These are phyloP conservation scores for Geotrichum carabidarum DNA, from an alignment of 1,139 yeast genomes.

Conservation along the genomic window DNA sequence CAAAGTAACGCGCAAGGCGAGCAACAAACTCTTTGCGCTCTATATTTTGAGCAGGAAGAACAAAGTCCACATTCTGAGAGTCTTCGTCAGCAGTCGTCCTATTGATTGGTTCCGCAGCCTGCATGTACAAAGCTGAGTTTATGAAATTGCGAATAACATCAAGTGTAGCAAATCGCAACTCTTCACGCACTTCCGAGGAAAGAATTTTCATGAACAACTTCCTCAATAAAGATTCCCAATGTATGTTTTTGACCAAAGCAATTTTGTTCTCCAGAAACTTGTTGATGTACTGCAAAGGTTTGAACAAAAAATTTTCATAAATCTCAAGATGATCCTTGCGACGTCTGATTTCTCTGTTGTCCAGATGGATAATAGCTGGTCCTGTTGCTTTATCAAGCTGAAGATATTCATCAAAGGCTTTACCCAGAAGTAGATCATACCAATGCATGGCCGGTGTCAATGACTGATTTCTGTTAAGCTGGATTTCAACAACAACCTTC, in stretches of 20 bases:
- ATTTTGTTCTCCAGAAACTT: background rate
- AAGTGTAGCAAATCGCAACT: background rate
- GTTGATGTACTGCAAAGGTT: slow-evolving; percentile 1
- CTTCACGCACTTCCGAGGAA: background rate
- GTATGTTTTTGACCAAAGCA: slow-evolving; percentile 9
- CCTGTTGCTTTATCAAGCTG: slow-evolving; percentile 6
- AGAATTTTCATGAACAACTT: slow-evolving; percentile 9
- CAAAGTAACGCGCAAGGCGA: slow-evolving; percentile 2
- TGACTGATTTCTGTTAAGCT: slow-evolving; percentile 10
- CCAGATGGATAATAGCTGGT: background rate
- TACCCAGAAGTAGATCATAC: slow-evolving; percentile 15
- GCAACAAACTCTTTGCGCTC: background rate
- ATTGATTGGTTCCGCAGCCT: background rate
- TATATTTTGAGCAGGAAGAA: background rate
- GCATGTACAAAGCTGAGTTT: slow-evolving; percentile 5
- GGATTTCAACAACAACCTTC: slow-evolving; percentile 13
- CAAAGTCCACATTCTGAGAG: slow-evolving; percentile 14
- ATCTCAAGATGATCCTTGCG: slow-evolving; percentile 7
- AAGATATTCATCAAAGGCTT: slow-evolving; percentile 15
- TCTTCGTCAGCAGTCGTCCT: slow-evolving; percentile 1
- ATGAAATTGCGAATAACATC: slow-evolving; percentile 2
- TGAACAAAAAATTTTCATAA: slow-evolving; percentile 9
- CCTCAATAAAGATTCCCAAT: slow-evolving; percentile 15
- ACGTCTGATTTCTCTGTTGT: slow-evolving; percentile 3
- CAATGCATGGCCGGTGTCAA: slow-evolving; percentile 13